phyloP scores from a whole-genome alignment of 768 basidiomycete species.

The Plicaturopsis crispa region DNA sequence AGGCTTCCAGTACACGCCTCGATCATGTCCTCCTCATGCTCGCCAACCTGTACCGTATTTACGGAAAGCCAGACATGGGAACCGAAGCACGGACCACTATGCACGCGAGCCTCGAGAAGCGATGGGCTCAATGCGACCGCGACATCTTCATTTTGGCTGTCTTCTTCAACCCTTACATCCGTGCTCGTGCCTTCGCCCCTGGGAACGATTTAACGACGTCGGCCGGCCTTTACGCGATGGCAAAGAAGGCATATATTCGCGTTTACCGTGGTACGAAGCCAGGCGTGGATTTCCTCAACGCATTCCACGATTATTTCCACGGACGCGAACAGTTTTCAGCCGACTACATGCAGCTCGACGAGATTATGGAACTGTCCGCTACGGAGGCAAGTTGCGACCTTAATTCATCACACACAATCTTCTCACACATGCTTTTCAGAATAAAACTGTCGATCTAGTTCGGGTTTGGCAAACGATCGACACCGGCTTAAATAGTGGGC shows the following conservation, averaged over 20 bases:
- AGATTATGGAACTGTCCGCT: not conserved
- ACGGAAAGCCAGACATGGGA: slow-evolving; percentile 3
- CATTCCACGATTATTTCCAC: slow-evolving; percentile 3
- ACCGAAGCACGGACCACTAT: slow-evolving; percentile 1
- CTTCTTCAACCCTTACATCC: slow-evolving; percentile 8
- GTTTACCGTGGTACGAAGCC: slow-evolving; percentile 2
- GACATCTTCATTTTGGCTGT: slow-evolving; percentile 8
- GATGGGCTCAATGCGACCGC: slow-evolving; percentile 7
- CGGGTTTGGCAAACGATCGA: not conserved
- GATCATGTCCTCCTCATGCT: slow-evolving; percentile 17
- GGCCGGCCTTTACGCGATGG: not conserved
- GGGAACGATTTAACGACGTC: not conserved
- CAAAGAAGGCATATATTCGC: not conserved
- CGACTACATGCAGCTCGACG: not conserved
- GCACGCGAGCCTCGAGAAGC: slow-evolving; percentile 9
- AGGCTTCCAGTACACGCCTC: slow-evolving; percentile 14
- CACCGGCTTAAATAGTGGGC: slow-evolving; percentile 1
- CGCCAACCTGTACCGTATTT: slow-evolving; percentile 14
- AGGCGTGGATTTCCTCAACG: slow-evolving; percentile 4
- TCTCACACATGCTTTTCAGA: not conserved
- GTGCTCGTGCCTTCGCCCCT: slow-evolving; percentile 1
- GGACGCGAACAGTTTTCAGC: slow-evolving; percentile 1
- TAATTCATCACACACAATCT: not conserved
- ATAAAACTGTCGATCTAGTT: not conserved
- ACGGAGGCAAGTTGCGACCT: not conserved